Conservation (phyloP, 2,329 filamentous ascomycete species). For the Aspergillus sp. region DNA sequence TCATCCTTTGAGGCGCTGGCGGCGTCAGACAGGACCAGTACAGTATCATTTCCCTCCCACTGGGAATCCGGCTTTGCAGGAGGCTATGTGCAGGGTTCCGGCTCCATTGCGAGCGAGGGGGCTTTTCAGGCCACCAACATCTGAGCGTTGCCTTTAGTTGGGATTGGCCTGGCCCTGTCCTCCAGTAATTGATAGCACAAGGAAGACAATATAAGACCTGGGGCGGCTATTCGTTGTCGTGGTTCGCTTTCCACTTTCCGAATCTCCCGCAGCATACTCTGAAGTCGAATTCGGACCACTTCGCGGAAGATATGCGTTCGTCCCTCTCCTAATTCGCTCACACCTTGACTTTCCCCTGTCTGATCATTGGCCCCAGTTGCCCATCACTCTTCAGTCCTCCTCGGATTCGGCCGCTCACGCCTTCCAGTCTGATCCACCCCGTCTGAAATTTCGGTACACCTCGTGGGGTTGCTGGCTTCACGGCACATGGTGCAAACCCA, state of each 20-base stretch:
- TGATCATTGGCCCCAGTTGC: not conserved
- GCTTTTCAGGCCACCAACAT: not conserved
- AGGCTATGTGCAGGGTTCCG: not conserved
- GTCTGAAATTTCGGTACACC: not conserved
- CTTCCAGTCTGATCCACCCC: not conserved
- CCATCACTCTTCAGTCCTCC: not conserved
- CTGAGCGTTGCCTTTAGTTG: not conserved
- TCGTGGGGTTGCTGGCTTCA: not conserved
- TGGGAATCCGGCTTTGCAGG: not conserved
- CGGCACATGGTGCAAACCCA: slow-evolving; percentile 5
- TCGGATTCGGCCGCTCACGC: not conserved
- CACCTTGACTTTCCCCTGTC: not conserved
- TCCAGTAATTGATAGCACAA: not conserved
- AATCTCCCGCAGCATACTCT: not conserved
- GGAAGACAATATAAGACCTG: not conserved
- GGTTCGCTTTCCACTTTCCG: slow-evolving; percentile 3
- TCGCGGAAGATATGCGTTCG: not conserved
- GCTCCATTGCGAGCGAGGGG: not conserved
- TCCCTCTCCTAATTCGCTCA: not conserved
- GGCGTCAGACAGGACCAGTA: not conserved
- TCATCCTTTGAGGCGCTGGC: not conserved
- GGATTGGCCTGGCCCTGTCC: not conserved
- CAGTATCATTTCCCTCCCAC: too few relatives aligned
- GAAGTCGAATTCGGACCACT: not conserved
- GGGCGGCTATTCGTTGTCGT: not conserved